Evolutionary conservation across 495 filamentous ascomycete species (phyloP), one percentile per base, ranked within the genome.

Genomic region (Lindgomyces ingoldianus): DNA sequence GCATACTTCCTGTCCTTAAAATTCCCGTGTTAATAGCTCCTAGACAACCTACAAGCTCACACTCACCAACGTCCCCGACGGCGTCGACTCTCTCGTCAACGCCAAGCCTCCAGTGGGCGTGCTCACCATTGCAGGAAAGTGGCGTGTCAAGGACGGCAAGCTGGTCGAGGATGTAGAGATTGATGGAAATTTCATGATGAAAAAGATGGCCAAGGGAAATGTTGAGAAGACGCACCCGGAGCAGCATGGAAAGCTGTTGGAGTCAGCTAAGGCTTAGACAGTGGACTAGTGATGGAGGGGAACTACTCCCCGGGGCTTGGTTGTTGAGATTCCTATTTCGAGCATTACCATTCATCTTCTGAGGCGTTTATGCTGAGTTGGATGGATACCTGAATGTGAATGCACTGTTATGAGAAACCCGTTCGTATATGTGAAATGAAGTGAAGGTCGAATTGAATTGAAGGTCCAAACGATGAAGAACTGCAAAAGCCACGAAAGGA

Each of bases 131-230:
- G 50, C 68, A 1, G 69, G 65, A 21, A 71, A 71, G 30, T 73
- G 71, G 71, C 57, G 71, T 24, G 63, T 73, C 14, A 36, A 11
- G 19, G 47, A 64, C 27, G 64, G 59, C 11, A 63, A 48, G 47
- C 62, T 70, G 12, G 46, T 54, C 14, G 70, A 73, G 49, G 70
- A 73, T 36, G 68, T 73, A 2, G 68, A 70, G 18, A 70, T 73
- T 21, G 68, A 73, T 39, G 70, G 68, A 10, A 73, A 70, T 39
- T 70, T 68, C 39, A 58, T 73, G 61, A 70, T 69, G 60, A 70
- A 68, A 65, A 68, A 68, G 62, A 67, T 70, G 68, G 70, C 68
- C 14, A 73, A 70, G 64, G 70, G 70, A 0, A 73, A 73, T 48
- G 70, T 73, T 1, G 70, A 73, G 60, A 73, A 64, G 57, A 70